Evolutionary conservation across 202 grass and related monocot species (phyloP).

Genomic region (Schoenoplectus triqueter): DNA sequence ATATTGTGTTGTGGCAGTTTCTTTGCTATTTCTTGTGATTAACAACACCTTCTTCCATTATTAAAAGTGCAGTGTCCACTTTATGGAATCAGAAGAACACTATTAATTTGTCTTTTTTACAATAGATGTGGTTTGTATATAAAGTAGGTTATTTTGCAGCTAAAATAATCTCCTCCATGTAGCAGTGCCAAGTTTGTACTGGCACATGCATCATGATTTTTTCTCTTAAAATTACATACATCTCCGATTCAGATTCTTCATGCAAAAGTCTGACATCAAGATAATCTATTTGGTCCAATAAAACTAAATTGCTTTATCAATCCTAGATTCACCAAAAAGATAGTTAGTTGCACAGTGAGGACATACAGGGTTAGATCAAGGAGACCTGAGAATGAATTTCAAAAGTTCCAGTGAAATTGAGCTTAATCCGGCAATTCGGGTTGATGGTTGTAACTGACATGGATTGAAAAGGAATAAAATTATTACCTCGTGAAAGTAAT

Average conservation of each 20-base stretch:
- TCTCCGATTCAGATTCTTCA: neutral
- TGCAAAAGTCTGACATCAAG: neutral
- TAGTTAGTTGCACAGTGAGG: neutral
- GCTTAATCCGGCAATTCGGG: neutral
- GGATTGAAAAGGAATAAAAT: neutral
- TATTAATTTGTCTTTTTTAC: neutral
- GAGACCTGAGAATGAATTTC: neutral
- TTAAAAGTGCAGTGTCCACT: neutral
- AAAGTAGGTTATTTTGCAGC: neutral
- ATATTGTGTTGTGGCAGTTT: neutral
- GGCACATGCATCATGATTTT: neutral
- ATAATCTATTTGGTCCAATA: neutral
- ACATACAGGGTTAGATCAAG: neutral
- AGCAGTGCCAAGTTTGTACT: neutral
- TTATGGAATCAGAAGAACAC: neutral
- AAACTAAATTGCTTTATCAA: neutral
- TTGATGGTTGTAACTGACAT: neutral
- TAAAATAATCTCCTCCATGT: neutral
- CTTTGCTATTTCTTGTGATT: neutral
- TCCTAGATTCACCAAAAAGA: slow-evolving; percentile 14
- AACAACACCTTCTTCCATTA: neutral
- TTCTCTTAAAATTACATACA: neutral
- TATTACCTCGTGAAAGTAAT: slow-evolving; percentile 87
- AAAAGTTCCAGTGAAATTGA: neutral
- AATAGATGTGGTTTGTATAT: neutral